Evolutionary conservation across 1,284 basidiomycete species (phyloP).

Genomic region (Somion occarium): DNA sequence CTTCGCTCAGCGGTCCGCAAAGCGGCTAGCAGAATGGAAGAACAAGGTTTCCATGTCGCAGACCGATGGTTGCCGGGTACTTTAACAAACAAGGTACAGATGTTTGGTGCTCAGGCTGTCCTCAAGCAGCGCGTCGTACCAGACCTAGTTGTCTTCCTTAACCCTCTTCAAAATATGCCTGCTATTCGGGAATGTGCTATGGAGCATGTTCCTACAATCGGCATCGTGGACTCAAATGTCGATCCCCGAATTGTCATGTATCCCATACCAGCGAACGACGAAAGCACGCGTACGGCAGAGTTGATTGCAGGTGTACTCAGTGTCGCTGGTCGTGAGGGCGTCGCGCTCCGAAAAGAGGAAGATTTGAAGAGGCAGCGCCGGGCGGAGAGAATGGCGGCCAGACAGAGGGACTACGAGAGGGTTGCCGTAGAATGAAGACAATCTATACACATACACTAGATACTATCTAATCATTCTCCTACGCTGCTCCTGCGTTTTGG

Average conservation of each 20-base stretch:
- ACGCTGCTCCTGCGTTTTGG: slow-evolving; percentile 35
- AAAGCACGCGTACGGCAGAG: slow-evolving; percentile 87
- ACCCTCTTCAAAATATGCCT: slow-evolving; percentile 79
- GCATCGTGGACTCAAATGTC: slow-evolving; percentile 91
- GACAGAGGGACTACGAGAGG: background rate
- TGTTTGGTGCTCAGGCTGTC: slow-evolving; percentile 65
- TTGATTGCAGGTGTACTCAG: slow-evolving; percentile 88
- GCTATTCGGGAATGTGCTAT: slow-evolving; percentile 85
- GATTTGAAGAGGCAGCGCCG: slow-evolving; percentile 15
- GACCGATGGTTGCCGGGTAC: slow-evolving; percentile 94
- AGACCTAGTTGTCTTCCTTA: slow-evolving; percentile 87
- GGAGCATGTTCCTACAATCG: slow-evolving; percentile 83
- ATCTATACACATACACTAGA: background rate
- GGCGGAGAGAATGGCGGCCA: slow-evolving; percentile 6
- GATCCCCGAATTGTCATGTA: slow-evolving; percentile 98
- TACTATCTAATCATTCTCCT: background rate
- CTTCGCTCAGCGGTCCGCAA: slow-evolving; percentile 73
- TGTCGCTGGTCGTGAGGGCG: slow-evolving; percentile 86
- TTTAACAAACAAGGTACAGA: slow-evolving; percentile 83
- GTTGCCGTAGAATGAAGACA: background rate
- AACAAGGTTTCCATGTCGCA: slow-evolving; percentile 77
- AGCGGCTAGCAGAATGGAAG: slow-evolving; percentile 76
- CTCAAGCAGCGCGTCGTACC: slow-evolving; percentile 64
- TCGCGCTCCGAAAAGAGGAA: slow-evolving; percentile 33
- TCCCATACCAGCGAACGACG: slow-evolving; percentile 97